A percentile compares a stretch with the other conserved stretches of the same genome.
Evolutionary conservation across 179 eudicot genomes (phyloP).

Genomic region (Pouteria campechiana): DNA sequence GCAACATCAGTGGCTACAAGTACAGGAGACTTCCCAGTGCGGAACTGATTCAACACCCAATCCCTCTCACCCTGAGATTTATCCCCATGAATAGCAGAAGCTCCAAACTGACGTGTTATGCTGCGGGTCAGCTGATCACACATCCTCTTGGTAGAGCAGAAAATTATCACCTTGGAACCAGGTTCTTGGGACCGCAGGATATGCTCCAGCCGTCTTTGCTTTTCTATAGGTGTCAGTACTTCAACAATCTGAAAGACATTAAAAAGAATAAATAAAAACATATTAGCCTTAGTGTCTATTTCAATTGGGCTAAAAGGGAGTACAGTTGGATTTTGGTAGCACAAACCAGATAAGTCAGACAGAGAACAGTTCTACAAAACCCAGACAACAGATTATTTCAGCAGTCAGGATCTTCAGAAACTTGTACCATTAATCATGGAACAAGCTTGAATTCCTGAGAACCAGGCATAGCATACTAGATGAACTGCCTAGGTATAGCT

Average conservation of each 20-base stretch:
- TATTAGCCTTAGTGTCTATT: no score
- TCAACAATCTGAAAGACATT: slow-evolving; percentile 49
- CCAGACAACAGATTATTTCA: no score
- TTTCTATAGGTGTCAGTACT: slow-evolving; percentile 59
- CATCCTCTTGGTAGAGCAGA: slow-evolving; percentile 96
- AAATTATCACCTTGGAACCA: slow-evolving; percentile 78
- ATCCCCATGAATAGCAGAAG: slow-evolving; percentile 12
- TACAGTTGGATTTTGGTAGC: no score
- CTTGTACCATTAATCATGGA: no score
- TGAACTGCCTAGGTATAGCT: no score
- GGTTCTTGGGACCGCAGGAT: slow-evolving; percentile 85
- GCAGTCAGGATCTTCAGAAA: no score
- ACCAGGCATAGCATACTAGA: no score
- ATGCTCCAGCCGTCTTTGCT: slow-evolving; percentile 73
- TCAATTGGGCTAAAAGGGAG: no score
- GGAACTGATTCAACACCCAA: slow-evolving; percentile 5
- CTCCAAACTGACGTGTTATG: slow-evolving; percentile 38
- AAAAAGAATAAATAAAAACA: no score
- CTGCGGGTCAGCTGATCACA: slow-evolving; percentile 82
- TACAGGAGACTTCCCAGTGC: slow-evolving; percentile 4
- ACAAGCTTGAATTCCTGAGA: no score
- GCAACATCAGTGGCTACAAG: slow-evolving; percentile 16
- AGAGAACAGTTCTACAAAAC: no score
- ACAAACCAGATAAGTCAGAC: no score
- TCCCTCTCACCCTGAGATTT: slow-evolving; percentile 7